Base-by-base conservation (phyloP, 2,329 filamentous ascomycete genomes). In the Sphaerostilbella broomeana region DNA sequence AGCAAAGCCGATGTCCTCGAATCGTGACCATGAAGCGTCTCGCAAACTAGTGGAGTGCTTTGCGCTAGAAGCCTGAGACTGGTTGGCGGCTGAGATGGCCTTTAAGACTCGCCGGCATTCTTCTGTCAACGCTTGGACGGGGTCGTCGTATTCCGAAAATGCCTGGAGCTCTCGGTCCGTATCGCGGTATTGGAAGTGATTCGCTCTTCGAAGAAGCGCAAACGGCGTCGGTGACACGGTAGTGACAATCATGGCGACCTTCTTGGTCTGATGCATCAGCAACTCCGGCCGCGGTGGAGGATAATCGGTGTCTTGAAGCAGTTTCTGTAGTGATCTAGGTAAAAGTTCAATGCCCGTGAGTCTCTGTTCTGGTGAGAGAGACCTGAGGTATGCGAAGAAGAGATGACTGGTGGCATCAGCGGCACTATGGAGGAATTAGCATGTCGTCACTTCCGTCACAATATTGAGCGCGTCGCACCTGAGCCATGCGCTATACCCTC, bases 331-430 rank as follows among this genome's bases (percentile, higher is more conserved):
- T 10, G 92, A 95, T 57, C 89, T 83, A 7, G 92, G 92, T 12
- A 98, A 75, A 48, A 83, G 76, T 0, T 89, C 85, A 45, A 97
- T 94, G 32, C 85, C 85, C 47, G 79, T 85, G 37, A 83, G 69
- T 20, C 78, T 76, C 47, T 81, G 76, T 47, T 90, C 83, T n/a
- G 92, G 90, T 2, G 87, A 80, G 32, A 95, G 68, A 1, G 89
- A 95, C 52, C 92, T 79, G 33, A 98, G 77, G 59, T 97, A 98
- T 40, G 92, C 92, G 58, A 98, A 98, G 71, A 98, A 98, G 39
- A 98, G 69, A 67, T 98, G 92, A 55, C 89, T 95, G 15, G 90
- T 88, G 38, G 92, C 92, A 70, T 97, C 88, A 43, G 92, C 92
- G 45, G 90, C 89, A 55, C 86, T 94, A 37, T 12, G 21, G 38